Evolutionary conservation across 352 stramenopile species (phyloP).

Genomic region (Globisporangium recalcitrans): DNA sequence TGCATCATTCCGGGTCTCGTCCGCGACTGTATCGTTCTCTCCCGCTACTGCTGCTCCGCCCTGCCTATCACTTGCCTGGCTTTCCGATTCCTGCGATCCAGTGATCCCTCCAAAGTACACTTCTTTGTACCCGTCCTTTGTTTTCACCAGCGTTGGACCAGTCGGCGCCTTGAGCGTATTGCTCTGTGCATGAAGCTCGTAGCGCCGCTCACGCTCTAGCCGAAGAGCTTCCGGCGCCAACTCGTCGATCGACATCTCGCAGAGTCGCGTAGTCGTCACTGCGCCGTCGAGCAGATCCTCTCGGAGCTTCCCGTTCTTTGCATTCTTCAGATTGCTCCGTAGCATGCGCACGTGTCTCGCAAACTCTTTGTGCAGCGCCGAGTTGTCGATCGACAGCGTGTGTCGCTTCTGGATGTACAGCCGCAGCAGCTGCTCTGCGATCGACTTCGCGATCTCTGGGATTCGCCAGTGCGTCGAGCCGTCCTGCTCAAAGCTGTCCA

Average conservation of each 20-base stretch:
- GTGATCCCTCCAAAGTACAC: constrained; percentile 21
- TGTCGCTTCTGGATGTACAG: constrained; percentile 34
- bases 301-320: constrained; percentile 35
- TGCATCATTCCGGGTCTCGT: neutral
- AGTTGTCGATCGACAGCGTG: constrained; percentile 21
- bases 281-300: constrained; percentile 28
- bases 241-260: constrained; percentile 44
- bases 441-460: constrained; percentile 12
- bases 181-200: constrained; percentile 36
- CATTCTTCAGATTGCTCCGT: constrained; percentile 39
- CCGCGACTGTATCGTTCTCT: neutral
- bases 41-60: neutral
- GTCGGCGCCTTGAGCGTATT: constrained; percentile 36
- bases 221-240: constrained; percentile 47
- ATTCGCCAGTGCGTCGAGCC: constrained; percentile 20
- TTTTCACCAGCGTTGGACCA: constrained; percentile 34
- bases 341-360: constrained; percentile 45
- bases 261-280: constrained; percentile 23
- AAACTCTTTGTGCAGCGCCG: constrained; percentile 37
- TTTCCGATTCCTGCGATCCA: constrained; percentile 11
- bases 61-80: neutral
- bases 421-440: constrained; percentile 28
- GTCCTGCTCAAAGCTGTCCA: constrained; percentile 37
- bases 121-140: constrained; percentile 52
- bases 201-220: constrained; percentile 33